Percentiles rank a stretch among this genome's conserved stretches.
phyloP scores from a whole-genome alignment of 106 monocot genomes.

The Amphibolis antarctica region DNA sequence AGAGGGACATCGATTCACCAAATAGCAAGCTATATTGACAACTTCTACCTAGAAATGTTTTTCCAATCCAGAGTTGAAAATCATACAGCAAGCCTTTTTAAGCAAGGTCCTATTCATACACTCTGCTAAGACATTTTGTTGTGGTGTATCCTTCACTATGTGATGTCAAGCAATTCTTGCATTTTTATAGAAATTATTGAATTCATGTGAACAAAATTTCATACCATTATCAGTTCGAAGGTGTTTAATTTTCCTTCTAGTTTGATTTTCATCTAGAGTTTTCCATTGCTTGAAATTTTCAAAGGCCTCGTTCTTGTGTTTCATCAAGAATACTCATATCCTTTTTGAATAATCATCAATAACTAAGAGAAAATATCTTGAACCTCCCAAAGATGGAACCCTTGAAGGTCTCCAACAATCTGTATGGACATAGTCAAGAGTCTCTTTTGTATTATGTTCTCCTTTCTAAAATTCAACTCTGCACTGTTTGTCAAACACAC shows the following conservation, averaged over 20 bases:
- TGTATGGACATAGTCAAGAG: not conserved
- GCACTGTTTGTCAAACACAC: not conserved
- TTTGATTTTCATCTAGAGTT: not conserved
- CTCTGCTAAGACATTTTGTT: slow-evolving; percentile 1
- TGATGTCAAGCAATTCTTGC: not conserved
- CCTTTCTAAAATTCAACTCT: not conserved
- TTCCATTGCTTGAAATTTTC: not conserved
- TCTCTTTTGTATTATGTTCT: not conserved
- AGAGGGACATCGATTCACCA: not conserved
- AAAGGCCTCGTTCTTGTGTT: too few species aligned
- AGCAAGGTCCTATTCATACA: not conserved
- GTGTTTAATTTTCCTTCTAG: not conserved
- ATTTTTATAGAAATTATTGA: not conserved
- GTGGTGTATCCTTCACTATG: not conserved
- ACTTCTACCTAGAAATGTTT: not conserved
- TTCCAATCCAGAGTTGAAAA: not conserved
- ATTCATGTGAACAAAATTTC: not conserved
- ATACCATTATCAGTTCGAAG: not conserved
- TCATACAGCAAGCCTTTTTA: not conserved
- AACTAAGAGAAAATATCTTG: not conserved
- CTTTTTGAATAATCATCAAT: not conserved
- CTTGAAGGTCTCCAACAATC: not conserved
- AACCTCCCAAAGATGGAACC: not conserved
- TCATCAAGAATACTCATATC: not conserved
- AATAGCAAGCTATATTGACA: not conserved